Evolutionary conservation across 371 early-diverging fungal species (phyloP), one percentile per base, ranked within the genome.

Genomic region (Batkoa obscura): DNA sequence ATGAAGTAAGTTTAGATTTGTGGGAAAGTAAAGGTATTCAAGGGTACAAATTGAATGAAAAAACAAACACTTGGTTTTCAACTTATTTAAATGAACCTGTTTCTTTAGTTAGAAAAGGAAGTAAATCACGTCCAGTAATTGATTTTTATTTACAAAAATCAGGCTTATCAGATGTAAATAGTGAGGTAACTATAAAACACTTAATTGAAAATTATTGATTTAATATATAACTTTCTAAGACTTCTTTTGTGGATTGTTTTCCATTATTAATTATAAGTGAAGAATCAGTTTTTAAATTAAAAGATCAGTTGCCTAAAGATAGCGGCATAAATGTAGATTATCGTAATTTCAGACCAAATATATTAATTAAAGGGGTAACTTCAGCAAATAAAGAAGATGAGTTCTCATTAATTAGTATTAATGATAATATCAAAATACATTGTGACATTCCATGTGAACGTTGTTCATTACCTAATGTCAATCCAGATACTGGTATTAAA

Each of bases 301-400:
- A 71, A 56, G 59, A 60, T 36, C 17, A 39, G 13, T 15, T 55
- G 4, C 56, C 56, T 10, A 5, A 3, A 45, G 56, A 55, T 6
- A 59, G 67, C 42, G 59, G 58, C 43, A 47, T 51, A 8, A 66
- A 65, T 2, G 65, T 71, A 35, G 48, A 50, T 8, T 53, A 45
- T 4, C 39, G 60, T 39, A 68, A 68, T 60, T 71, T 71, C 59
- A 62, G 71, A 23, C 68, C 71, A 34, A 71, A 71, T 51, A 51
- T 71, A 15, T 52, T 67, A 2, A 43, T 71, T 52, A 60, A 61
- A n/a, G 68, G 68, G 10, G 65, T 67, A 45, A 46, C 54, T 36
- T 43, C 57, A 35, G 62, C 71, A 33, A 67, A 54, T 55, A 67
- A 71, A 58, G 71, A 71, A 48, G 71, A 71, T 50, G 61, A 56